These are phyloP conservation scores for Saturnispora gosingensis DNA, from an alignment of 805 yeast genomes.

Conservation along the genomic window DNA sequence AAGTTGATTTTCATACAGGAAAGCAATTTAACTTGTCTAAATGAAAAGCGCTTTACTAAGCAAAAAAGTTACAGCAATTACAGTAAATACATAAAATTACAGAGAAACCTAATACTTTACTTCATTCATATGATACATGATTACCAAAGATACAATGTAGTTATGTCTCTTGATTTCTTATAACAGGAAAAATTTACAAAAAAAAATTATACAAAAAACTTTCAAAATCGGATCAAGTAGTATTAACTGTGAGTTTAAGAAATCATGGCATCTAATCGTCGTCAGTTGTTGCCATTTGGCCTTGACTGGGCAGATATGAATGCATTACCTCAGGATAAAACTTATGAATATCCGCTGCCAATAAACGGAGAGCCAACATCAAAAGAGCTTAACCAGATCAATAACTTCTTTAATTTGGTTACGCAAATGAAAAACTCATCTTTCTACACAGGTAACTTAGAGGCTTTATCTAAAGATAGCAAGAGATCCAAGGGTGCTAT, in stretches of 20 bases:
- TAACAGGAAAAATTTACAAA: neutral
- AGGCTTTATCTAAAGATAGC: constrained; percentile 12
- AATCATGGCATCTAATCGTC: constrained; percentile 5
- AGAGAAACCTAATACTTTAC: too few species aligned
- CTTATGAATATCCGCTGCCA: constrained; percentile 42
- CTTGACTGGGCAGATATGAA: constrained; percentile 54
- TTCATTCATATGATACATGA: too few species aligned
- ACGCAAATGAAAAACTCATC: constrained; percentile 54
- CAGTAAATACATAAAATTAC: too few species aligned
- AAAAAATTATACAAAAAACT: neutral
- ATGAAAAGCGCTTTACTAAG: too few species aligned
- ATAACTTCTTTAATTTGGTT: constrained; percentile 45
- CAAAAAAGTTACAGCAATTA: too few species aligned
- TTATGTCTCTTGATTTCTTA: too few species aligned
- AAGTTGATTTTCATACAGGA: too few species aligned
- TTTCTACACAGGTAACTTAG: constrained; percentile 50
- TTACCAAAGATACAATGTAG: too few species aligned
- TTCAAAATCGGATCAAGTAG: too few species aligned
- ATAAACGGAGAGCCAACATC: constrained; percentile 50
- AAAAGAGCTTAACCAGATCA: constrained; percentile 43
- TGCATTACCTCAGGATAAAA: constrained; percentile 28
- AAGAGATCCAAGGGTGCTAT: constrained; percentile 8
- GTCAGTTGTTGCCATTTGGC: constrained; percentile 57
- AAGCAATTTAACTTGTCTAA: too few species aligned
- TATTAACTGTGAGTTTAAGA: neutral